Base-by-base conservation (phyloP, 208 protist genomes). In the Kentomonas sorsogonicus region DNA sequence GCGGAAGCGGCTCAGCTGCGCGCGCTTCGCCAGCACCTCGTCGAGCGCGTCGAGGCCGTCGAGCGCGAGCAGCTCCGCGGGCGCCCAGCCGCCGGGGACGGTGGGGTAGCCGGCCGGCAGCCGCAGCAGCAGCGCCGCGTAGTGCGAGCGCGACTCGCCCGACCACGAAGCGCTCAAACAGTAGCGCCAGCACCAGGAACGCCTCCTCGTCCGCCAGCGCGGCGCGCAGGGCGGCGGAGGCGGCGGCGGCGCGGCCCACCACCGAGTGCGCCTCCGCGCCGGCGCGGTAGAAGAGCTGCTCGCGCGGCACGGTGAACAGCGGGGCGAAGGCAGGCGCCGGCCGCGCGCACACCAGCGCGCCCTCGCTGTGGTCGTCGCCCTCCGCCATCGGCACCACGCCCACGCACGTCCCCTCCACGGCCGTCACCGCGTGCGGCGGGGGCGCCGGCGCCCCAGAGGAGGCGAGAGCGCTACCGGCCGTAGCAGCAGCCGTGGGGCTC, bases 1-100 rank as follows among this genome's bases (percentile, higher is more conserved):
- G 20, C 75, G 69, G 63, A 92, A 79, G 6, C 58, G 40, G 25
- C 72, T 41, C 47, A 91, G 48, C 53, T 86, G 66, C 20, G 46
- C 55, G 25, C 72, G 66, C 56, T 87, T 79, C 25, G 65, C 60
- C 13, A 94, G 54, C 11, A 93, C 79, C 34, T 91, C 83, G 60
- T 93, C 84, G 18, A 96, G 51, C 41, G 94, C 71, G 53, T 91
- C 81, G 15, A 86, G 62, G 16, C 88, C 91, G 6, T 79, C 72
- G 18, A 96, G 70, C 53, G 90, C 83, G 1, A 68, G 51, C 48
- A 96, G 61, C 39, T 91, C 86, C 11, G 47, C 39, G 15, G 74
- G 64, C 13, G 67, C 50, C 86, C 87, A 94, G 53, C 80, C 83
- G 44, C 55, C 61, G 23, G 89, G 85, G 10, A 95, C 68, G 11